These are phyloP conservation scores for Diaporthe longicolla DNA, from an alignment of 2,329 filamentous ascomycete genomes.

Conservation along the genomic window DNA sequence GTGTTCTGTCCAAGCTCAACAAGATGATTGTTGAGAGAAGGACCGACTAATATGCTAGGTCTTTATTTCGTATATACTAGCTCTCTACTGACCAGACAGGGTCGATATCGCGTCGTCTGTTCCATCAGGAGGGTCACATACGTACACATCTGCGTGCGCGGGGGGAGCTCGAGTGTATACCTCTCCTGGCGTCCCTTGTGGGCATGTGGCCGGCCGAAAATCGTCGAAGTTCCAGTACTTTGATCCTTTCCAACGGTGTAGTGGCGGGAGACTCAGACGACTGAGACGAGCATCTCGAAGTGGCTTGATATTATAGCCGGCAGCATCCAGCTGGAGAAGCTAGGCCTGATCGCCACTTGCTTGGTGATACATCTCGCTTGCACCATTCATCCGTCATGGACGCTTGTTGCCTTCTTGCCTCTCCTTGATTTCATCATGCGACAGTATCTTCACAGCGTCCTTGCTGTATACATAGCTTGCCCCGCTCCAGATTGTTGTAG, in stretches of 20 bases:
- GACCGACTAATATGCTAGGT: background rate
- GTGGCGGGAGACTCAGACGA: background rate
- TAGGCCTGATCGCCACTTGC: background rate
- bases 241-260: background rate
- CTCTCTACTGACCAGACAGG: background rate
- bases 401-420: slow-evolving; percentile 43
- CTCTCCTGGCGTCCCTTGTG: background rate
- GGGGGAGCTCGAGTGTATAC: background rate
- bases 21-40: background rate
- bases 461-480: slow-evolving; percentile 92
- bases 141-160: background rate
- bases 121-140: background rate
- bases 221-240: background rate
- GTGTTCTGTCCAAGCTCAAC: background rate
- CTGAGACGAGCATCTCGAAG: background rate
- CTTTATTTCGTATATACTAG: background rate
- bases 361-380: background rate
- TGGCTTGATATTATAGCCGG: background rate
- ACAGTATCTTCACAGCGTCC: slow-evolving; percentile 89
- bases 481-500: slow-evolving; percentile 93
- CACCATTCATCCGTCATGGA: background rate
- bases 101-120: background rate
- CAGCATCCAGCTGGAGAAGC: background rate
- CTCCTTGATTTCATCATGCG: slow-evolving; percentile 48
- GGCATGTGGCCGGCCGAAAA: background rate